Base-by-base conservation (phyloP, 2,329 filamentous ascomycete species). In the Penicillium sp. region DNA sequence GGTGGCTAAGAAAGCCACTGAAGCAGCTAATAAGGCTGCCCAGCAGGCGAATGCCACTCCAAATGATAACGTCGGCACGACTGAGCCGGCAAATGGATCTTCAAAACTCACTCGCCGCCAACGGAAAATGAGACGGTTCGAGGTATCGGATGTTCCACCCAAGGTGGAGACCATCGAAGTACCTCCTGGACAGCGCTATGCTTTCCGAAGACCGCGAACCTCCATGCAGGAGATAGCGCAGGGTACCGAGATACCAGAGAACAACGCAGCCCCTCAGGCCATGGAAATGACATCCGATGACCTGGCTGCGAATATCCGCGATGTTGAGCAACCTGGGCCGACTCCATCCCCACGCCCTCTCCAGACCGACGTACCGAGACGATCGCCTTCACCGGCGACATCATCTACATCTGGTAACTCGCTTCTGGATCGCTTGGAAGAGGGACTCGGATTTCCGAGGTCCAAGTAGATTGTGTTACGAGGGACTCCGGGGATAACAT, bases 361-460 rank as follows among this genome's bases (percentile, higher is more conserved):
- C 31, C 18, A n/a, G 3, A 2, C 16, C 3, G 9, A 27, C 6
- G 12, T n/a, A 23, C 20, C 30, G 3, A 22, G 6, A 20, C 35
- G 44, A 4, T 41, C 44, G 1, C 20, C 37, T 3, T 53, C 50
- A 0, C 39, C 48, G 0, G 41, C 22, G 14, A 34, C 37, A 0
- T 50, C 45, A 7, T 20, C 26, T 25, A 37, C 6, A 1, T 53
- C 50, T 3, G 10, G 16, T 2, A 52, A 52, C 26, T 48, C 39
- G 3, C 11, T 53, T 8, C 35, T 53, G 3, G 51, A 53, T 33
- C 39, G 45, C 6, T 36, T 53, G 16, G 51, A 53, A 15, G 47
- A 49, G 11, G 49, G 49, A 1, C 45, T 53, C 29, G 50, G 50
- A 14, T 16, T 53, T 16, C n/a, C n/a, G n/a, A n/a, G n/a, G n/a